Conservation (phyloP, 208 protist species). For the Naegleria lovaniensis region DNA sequence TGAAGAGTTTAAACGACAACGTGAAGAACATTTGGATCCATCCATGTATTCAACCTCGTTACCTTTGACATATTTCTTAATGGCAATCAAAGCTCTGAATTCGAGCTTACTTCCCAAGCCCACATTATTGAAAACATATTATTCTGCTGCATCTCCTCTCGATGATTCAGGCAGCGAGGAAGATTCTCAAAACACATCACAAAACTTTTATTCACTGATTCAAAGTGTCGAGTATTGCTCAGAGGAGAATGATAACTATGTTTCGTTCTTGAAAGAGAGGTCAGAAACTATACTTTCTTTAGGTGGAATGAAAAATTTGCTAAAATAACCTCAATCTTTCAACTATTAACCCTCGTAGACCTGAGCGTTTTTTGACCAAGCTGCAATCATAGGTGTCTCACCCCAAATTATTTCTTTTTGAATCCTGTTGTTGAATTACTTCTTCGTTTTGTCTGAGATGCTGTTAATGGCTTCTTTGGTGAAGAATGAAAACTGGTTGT, state of each 20-base stretch:
- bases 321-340: too few species aligned
- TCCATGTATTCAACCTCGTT: neutral
- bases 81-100: neutral
- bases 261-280: neutral
- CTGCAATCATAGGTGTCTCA: too few species aligned
- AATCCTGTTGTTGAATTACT: too few species aligned
- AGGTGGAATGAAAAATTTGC: too few species aligned
- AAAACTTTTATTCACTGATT: neutral
- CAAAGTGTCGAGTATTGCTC: neutral
- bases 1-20: neutral
- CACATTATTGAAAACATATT: neutral
- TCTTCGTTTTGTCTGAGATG: too few species aligned
- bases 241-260: neutral
- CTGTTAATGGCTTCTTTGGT: too few species aligned
- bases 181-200: neutral
- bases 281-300: neutral
- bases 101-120: neutral
- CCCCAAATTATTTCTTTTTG: too few species aligned
- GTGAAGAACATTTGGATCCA: neutral
- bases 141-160: neutral
- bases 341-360: too few species aligned
- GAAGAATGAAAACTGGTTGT: too few species aligned
- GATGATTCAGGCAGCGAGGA: neutral
- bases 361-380: too few species aligned
- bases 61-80: neutral